phyloP scores from a whole-genome alignment of 768 basidiomycete genomes.

The Suillus cothurnatus region DNA sequence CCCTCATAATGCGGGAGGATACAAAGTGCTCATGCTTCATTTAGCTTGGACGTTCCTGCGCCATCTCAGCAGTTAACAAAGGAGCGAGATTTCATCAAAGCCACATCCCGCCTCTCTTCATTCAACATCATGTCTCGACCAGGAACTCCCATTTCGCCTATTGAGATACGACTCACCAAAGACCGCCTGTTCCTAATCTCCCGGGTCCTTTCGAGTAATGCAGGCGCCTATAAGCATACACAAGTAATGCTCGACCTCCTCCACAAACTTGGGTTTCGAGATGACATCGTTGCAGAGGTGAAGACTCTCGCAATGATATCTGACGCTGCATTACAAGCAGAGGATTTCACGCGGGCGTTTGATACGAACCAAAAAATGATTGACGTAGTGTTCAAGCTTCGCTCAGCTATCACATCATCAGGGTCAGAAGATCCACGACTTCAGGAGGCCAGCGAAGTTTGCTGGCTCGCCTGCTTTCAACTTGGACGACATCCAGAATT shows the following conservation, averaged over 20 bases:
- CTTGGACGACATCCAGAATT: slow-evolving; percentile 85
- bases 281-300: slow-evolving; percentile 74
- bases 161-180: slow-evolving; percentile 91
- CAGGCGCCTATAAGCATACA: slow-evolving; percentile 88
- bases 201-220: slow-evolving; percentile 80
- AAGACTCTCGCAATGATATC: slow-evolving; percentile 89
- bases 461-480: slow-evolving; percentile 89
- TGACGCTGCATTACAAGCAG: slow-evolving; percentile 80
- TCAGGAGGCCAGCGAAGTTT: slow-evolving; percentile 73
- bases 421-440: slow-evolving; percentile 42
- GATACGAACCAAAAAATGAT: slow-evolving; percentile 76
- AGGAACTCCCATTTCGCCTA: slow-evolving; percentile 80
- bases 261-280: slow-evolving; percentile 80
- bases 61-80: slow-evolving; percentile 58
- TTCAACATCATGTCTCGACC: slow-evolving; percentile 81
- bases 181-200: slow-evolving; percentile 88
- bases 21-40: slow-evolving; percentile 13
- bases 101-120: slow-evolving; percentile 92
- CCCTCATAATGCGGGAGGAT: slow-evolving; percentile 9
- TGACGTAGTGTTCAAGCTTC: slow-evolving; percentile 54
- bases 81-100: slow-evolving; percentile 95
- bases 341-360: slow-evolving; percentile 77
- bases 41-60: slow-evolving; percentile 75
- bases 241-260: slow-evolving; percentile 91
- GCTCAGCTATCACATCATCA: slow-evolving; percentile 28